phyloP scores from a whole-genome alignment of 1,139 yeast species.

The Kodamaea derodonti region DNA sequence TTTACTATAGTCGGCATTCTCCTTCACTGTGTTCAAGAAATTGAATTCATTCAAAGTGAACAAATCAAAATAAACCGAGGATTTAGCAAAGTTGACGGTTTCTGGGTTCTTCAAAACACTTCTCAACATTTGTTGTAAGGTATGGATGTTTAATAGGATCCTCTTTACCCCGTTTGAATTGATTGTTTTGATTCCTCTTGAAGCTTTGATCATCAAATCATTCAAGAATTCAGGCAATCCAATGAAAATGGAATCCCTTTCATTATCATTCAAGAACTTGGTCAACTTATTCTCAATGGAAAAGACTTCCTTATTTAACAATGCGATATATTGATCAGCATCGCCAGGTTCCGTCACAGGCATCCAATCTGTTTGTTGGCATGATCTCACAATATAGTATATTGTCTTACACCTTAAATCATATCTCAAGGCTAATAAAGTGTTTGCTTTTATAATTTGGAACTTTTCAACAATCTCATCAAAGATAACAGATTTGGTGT shows the following conservation, averaged over 20 bases:
- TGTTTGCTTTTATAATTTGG: constrained; percentile 41
- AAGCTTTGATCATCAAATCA: constrained; percentile 55
- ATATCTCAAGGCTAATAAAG: constrained; percentile 58
- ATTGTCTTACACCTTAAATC: constrained; percentile 63
- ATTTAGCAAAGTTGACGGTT: constrained; percentile 54
- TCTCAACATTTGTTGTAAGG: constrained; percentile 73
- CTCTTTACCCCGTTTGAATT: constrained; percentile 67
- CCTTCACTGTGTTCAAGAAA: constrained; percentile 22
- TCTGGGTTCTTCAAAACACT: constrained; percentile 56
- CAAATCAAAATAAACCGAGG: constrained; percentile 57
- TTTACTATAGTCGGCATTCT: constrained; percentile 18
- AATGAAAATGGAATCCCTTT: constrained; percentile 30
- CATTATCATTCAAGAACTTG: constrained; percentile 24
- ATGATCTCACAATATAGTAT: constrained; percentile 53
- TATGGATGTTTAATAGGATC: constrained; percentile 63
- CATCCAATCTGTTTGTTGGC: constrained; percentile 40
- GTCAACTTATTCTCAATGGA: constrained; percentile 43
- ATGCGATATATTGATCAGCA: constrained; percentile 58
- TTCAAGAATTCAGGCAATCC: constrained; percentile 63
- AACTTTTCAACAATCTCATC: constrained; percentile 45
- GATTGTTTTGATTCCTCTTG: constrained; percentile 51
- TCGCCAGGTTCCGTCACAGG: constrained; percentile 54
- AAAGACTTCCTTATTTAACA: constrained; percentile 57
- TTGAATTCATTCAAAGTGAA: constrained; percentile 42
- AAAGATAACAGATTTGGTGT: constrained; percentile 42